Conservation (phyloP, 2,329 filamentous ascomycete genomes). For the Zasmidium cellare region DNA sequence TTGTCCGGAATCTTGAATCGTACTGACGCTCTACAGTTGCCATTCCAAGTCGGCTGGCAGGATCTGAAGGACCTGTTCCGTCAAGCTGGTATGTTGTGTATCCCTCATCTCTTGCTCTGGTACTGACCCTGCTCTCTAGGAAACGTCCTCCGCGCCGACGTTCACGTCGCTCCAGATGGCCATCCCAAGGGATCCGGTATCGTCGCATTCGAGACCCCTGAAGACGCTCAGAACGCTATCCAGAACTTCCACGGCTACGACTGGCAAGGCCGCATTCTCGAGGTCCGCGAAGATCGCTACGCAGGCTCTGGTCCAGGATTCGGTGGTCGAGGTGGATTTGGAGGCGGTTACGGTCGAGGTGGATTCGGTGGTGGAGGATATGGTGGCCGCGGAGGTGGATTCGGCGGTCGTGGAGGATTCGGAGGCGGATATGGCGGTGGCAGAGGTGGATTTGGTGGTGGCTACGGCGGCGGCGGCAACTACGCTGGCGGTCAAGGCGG, state of each 20-base stretch:
- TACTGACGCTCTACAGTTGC: constrained; percentile 64
- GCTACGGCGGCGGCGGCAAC: constrained; percentile 49
- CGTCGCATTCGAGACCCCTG: constrained; percentile 90
- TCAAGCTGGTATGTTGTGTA: constrained; percentile 77
- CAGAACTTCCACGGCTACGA: constrained; percentile 98
- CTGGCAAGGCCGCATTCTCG: constrained; percentile 90
- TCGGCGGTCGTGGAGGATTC: constrained; percentile 48
- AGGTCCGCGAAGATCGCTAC: constrained; percentile 95
- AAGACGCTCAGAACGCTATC: constrained; percentile 94
- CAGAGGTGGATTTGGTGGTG: constrained; percentile 55
- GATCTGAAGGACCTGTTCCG: constrained; percentile 98
- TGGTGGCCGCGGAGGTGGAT: constrained; percentile 52
- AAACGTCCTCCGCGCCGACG: constrained; percentile 88
- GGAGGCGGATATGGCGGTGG: constrained; percentile 51
- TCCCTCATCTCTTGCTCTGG: not conserved
- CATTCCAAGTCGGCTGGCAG: constrained; percentile 97
- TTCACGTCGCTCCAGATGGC: constrained; percentile 87
- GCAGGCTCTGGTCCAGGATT: constrained; percentile 59
- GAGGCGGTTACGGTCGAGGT: constrained; percentile 61
- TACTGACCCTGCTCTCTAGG: constrained; percentile 54
- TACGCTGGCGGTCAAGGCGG: constrained; percentile 34
- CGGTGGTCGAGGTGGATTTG: constrained; percentile 41
- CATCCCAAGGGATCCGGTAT: constrained; percentile 96
- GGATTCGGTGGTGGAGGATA: constrained; percentile 55
- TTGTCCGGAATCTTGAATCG: constrained; percentile 1